phyloP scores from a whole-genome alignment of 2,329 filamentous ascomycete species.

The Dactylellina drechsleri region DNA sequence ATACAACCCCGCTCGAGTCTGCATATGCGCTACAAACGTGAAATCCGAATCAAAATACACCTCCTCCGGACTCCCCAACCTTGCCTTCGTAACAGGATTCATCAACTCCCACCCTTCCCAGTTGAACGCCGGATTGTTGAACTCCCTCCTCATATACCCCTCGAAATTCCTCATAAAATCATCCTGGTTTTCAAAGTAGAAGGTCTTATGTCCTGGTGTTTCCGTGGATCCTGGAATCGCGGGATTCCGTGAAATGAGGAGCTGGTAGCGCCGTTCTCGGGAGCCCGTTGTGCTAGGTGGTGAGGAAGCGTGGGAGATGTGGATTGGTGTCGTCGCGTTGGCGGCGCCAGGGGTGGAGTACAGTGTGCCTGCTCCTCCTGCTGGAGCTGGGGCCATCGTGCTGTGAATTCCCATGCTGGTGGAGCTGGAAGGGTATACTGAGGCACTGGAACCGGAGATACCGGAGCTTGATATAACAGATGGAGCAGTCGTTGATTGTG shows the following conservation, averaged over 20 bases:
- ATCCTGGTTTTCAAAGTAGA: constrained; percentile 34
- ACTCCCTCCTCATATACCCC: constrained; percentile 27
- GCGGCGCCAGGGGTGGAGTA: constrained; percentile 21
- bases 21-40: constrained; percentile 36
- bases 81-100: constrained; percentile 30
- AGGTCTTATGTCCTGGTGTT: constrained; percentile 22
- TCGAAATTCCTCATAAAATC: constrained; percentile 40
- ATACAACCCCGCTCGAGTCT: constrained; percentile 36
- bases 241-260: constrained; percentile 41
- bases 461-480: constrained; percentile 32
- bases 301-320: constrained; percentile 32
- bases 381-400: constrained; percentile 1
- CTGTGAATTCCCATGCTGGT: constrained; percentile 49
- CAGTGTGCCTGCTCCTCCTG: not conserved
- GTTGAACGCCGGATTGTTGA: constrained; percentile 32
- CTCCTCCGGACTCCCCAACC: constrained; percentile 13
- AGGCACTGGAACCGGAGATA: constrained; percentile 17
- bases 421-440: constrained; percentile 36
- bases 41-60: constrained; percentile 39
- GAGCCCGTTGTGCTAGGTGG: constrained; percentile 19
- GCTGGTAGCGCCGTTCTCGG: constrained; percentile 27
- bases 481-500: not conserved
- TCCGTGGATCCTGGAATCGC: constrained; percentile 27
- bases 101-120: constrained; percentile 46
- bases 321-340: constrained; percentile 5